A percentile compares a stretch with the other conserved stretches of the same genome.
Evolutionary conservation across 1,284 basidiomycete species (phyloP).

Genomic region (Ustilago shanxiensis): DNA sequence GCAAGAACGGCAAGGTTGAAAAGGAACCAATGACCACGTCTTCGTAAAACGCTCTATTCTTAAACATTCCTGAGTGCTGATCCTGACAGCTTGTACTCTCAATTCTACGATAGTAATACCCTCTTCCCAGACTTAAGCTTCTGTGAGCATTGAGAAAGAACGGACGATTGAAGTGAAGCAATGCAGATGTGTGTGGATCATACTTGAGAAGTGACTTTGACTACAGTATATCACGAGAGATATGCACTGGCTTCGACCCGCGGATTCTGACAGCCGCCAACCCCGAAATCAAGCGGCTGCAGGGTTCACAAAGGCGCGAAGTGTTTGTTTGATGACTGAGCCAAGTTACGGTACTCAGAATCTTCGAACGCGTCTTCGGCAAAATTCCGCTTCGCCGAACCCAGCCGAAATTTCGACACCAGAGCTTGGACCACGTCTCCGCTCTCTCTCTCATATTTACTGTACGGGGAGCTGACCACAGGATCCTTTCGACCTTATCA

Average conservation of each 20-base stretch:
- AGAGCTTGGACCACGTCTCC: constrained; percentile 25
- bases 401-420: constrained; percentile 14
- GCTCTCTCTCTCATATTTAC: not conserved
- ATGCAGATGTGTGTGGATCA: no score
- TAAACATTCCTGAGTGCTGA: not conserved
- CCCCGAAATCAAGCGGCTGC: not conserved
- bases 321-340: constrained; percentile 10
- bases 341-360: not conserved
- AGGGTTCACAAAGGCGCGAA: not conserved
- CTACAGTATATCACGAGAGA: no score
- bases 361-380: not conserved
- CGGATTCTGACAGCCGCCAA: constrained; percentile 12
- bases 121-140: no score
- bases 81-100: not conserved
- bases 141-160: no score
- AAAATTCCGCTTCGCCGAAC: constrained; percentile 6
- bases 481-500: constrained; percentile 17
- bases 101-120: not conserved
- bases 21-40: constrained; percentile 8
- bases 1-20: constrained; percentile 31
- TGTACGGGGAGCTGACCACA: not conserved
- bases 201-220: no score
- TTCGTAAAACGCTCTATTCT: constrained; percentile 1
- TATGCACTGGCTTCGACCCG: no score
- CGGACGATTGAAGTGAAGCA: no score